phyloP scores from a whole-genome alignment of 164 flowering plant species.

The Nymphaea colorata region DNA sequence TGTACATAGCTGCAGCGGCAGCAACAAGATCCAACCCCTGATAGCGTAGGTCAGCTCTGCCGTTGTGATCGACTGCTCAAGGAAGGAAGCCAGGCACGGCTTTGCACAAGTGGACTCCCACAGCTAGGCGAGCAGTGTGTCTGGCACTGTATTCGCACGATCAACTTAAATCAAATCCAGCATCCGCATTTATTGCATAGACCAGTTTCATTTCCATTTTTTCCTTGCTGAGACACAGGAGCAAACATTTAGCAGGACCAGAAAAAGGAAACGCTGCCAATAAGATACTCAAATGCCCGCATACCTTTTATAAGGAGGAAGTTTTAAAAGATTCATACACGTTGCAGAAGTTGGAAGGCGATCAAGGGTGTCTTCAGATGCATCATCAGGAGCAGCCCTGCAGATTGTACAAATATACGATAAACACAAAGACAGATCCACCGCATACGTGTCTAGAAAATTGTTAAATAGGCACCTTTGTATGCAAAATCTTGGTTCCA shows the following conservation, averaged over 20 bases:
- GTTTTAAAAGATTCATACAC: constrained; percentile 98
- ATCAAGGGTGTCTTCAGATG: constrained; percentile 73
- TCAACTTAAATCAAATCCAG: constrained; percentile 93
- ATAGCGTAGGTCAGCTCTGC: too few species aligned
- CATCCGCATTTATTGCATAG: constrained; percentile 86
- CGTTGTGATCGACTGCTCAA: too few species aligned
- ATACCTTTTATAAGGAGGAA: constrained; percentile 93
- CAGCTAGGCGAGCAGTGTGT: not conserved
- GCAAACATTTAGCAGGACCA: not conserved
- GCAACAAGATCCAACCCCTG: too few species aligned
- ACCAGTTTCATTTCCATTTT: constrained; percentile 71
- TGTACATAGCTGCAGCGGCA: too few species aligned
- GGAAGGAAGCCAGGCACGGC: too few species aligned
- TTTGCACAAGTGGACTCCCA: too few species aligned
- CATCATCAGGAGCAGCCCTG: constrained; percentile 73
- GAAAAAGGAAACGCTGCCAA: not conserved
- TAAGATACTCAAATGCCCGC: not conserved
- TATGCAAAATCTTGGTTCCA: constrained; percentile 89
- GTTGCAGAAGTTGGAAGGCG: constrained; percentile 95
- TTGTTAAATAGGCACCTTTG: constrained; percentile 40
- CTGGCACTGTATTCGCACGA: not conserved
- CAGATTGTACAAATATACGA: not conserved
- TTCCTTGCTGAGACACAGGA: constrained; percentile 56
- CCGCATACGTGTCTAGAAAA: too few species aligned
- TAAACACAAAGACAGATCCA: not conserved